Base-by-base conservation (phyloP, 1,284 basidiomycete species). In the Melampsora larici-populina region DNA sequence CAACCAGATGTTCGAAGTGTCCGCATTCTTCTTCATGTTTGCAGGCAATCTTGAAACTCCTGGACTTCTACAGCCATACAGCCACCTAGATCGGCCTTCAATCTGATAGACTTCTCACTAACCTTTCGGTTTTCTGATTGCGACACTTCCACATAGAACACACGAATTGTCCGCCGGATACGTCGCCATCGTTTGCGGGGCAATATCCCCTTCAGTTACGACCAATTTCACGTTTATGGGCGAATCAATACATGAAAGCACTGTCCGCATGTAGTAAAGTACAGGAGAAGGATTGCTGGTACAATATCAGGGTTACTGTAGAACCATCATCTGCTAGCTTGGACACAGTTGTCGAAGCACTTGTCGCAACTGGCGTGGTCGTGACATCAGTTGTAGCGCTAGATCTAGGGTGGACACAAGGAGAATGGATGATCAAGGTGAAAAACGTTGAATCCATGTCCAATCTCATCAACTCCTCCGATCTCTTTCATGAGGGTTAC, bases 401-500 rank as follows among this genome's bases (percentile, higher is more conserved):
- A 33, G 62, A 64, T 33, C 62, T 64, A 21, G 62, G 62, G 15
- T 64, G 62, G 62, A 64, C 62, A 5, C 24, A 26, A 18, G 62
- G 62, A 17, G 62, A 64, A 64, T 64, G 62, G 62, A 64, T 64
- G 62, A 18, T 64, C 62, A 64, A 36, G 31, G 62, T 64, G 51
- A 15, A 55, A 24, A 55, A 15, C 6, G 2, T 6, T 24, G 51
- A 24, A 21, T 2, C 51, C 51, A 24, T 55, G 18, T 21, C 17
- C 5, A 24, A 24, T 55, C 51, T 55, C 51, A 55, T 55, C 51
- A 24, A 18, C 51, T 15, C 6, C 6, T 5, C 17, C 17, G 18
- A 55, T 55, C 5, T 55, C 51, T 55, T 55, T 55, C 51, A 21
- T 55, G 51, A 55, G 17, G 51, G 51, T 24, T 18, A 21, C 51